Conservation (phyloP, 352 stramenopile genomes). For the Pseudoperonospora humuli region DNA sequence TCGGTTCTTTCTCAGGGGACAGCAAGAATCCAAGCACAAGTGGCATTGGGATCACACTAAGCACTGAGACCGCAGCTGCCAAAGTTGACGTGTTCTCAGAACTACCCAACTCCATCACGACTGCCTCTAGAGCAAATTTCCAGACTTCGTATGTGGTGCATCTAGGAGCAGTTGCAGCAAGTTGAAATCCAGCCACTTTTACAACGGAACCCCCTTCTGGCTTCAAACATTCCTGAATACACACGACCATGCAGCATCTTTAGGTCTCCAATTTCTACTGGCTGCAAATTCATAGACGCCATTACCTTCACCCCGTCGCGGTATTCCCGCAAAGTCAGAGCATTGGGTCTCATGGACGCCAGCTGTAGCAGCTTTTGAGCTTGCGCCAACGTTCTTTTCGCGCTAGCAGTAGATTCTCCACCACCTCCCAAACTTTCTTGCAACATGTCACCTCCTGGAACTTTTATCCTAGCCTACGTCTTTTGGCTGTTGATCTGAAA, state of each 20-base stretch:
- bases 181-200: slow-evolving; percentile 69
- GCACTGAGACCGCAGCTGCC: slow-evolving; percentile 34
- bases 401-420: slow-evolving; percentile 34
- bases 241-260: neutral
- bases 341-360: slow-evolving; percentile 38
- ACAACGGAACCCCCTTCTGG: slow-evolving; percentile 43
- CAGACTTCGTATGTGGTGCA: slow-evolving; percentile 58
- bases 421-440: slow-evolving; percentile 39
- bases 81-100: slow-evolving; percentile 54
- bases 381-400: slow-evolving; percentile 46
- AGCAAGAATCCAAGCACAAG: slow-evolving; percentile 60
- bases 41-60: slow-evolving; percentile 48
- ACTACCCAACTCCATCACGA: slow-evolving; percentile 55
- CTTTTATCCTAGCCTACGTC: neutral
- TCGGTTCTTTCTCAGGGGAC: slow-evolving; percentile 55
- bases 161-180: slow-evolving; percentile 40
- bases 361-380: slow-evolving; percentile 58
- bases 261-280: slow-evolving; percentile 4
- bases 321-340: slow-evolving; percentile 53
- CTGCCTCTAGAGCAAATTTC: slow-evolving; percentile 54
- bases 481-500: neutral
- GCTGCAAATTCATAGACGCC: too few relatives aligned
- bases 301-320: slow-evolving; percentile 46
- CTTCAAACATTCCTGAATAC: slow-evolving; percentile 54
- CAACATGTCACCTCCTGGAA: too few relatives aligned